A percentile compares a stretch with the other conserved stretches of the same genome.
Conservation (phyloP, 805 yeast genomes). For the Metschnikowia amazonensis region DNA sequence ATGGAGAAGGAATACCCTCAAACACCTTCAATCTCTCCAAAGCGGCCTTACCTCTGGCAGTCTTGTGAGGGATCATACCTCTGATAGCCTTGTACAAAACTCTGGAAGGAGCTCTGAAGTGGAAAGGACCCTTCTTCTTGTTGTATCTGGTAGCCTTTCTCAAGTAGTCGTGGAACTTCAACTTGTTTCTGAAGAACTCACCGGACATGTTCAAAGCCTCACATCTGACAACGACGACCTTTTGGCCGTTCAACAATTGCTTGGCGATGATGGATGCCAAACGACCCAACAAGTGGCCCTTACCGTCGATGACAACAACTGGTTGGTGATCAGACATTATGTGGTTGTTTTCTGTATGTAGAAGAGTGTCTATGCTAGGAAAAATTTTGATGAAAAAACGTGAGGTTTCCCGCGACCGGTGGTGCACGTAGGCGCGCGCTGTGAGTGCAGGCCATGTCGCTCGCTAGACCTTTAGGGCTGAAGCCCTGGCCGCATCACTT, state of each 20-base stretch:
- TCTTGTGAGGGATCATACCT: slow-evolving; percentile 99
- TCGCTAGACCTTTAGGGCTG: slow-evolving; percentile 8
- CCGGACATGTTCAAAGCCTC: slow-evolving; percentile 99
- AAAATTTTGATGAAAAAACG: slow-evolving; percentile 16
- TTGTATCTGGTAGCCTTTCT: slow-evolving; percentile 99
- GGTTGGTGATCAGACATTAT: slow-evolving; percentile 85
- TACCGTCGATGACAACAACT: slow-evolving; percentile 98
- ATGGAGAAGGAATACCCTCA: slow-evolving; percentile 99
- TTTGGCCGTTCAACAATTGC: slow-evolving; percentile 97
- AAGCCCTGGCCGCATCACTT: slow-evolving; percentile 10
- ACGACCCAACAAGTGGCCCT: slow-evolving; percentile 99
- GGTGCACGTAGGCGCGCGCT: slow-evolving; percentile 9
- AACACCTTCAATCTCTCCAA: slow-evolving; percentile 98
- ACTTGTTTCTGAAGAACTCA: slow-evolving; percentile 99
- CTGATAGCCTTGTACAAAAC: slow-evolving; percentile 99
- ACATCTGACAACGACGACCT: slow-evolving; percentile 94
- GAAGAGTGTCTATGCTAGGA: slow-evolving; percentile 9
- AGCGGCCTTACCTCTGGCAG: slow-evolving; percentile 99
- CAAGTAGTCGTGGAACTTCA: slow-evolving; percentile 99
- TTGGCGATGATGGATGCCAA: slow-evolving; percentile 98
- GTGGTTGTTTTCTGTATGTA: slow-evolving; percentile 11
- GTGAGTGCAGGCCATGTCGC: slow-evolving; percentile 3
- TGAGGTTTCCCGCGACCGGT: slow-evolving; percentile 8
- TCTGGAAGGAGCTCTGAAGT: slow-evolving; percentile 99
- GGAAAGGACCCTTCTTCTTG: slow-evolving; percentile 99